Evolutionary conservation across 164 flowering plant genomes (phyloP).

Genomic region (Cinnamomum micranthum): DNA sequence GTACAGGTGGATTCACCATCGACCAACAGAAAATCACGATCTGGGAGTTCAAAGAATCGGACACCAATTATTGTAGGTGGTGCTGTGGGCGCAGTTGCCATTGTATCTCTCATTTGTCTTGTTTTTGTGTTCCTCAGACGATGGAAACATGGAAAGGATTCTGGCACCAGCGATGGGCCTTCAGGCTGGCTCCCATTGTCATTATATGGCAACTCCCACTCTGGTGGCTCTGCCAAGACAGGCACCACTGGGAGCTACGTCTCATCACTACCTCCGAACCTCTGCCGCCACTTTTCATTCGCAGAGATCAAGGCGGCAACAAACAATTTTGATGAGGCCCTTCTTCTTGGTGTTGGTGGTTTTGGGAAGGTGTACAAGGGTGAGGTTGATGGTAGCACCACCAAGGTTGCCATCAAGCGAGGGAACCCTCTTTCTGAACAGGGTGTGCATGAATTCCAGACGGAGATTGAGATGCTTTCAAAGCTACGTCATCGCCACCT

Average conservation of each 20-base stretch:
- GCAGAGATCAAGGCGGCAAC: slow-evolving; percentile 45
- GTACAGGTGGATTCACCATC: neutral
- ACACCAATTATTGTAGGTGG: slow-evolving; percentile 24
- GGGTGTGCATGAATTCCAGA: slow-evolving; percentile 48
- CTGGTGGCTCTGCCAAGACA: slow-evolving; percentile 34
- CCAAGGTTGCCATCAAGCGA: slow-evolving; percentile 46
- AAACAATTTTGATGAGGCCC: slow-evolving; percentile 31
- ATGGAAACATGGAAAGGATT: slow-evolving; percentile 19
- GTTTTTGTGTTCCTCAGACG: slow-evolving; percentile 17
- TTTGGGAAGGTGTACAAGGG: slow-evolving; percentile 56
- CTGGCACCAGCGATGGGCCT: slow-evolving; percentile 29
- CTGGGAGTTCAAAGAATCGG: slow-evolving; percentile 13
- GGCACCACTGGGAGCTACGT: slow-evolving; percentile 32
- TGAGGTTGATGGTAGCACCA: slow-evolving; percentile 29
- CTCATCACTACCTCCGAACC: slow-evolving; percentile 33
- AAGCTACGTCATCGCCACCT: slow-evolving; percentile 44
- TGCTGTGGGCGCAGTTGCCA: slow-evolving; percentile 21
- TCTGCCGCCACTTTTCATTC: slow-evolving; percentile 47
- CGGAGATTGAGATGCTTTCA: slow-evolving; percentile 56
- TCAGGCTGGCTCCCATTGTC: slow-evolving; percentile 69
- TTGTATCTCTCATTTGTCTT: slow-evolving; percentile 18
- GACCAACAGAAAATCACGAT: neutral
- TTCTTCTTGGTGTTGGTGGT: slow-evolving; percentile 46
- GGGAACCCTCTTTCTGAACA: slow-evolving; percentile 40
- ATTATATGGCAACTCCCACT: slow-evolving; percentile 30